These are phyloP conservation scores for Debaryomyces tyrocola DNA, from an alignment of 805 yeast species.

Conservation along the genomic window DNA sequence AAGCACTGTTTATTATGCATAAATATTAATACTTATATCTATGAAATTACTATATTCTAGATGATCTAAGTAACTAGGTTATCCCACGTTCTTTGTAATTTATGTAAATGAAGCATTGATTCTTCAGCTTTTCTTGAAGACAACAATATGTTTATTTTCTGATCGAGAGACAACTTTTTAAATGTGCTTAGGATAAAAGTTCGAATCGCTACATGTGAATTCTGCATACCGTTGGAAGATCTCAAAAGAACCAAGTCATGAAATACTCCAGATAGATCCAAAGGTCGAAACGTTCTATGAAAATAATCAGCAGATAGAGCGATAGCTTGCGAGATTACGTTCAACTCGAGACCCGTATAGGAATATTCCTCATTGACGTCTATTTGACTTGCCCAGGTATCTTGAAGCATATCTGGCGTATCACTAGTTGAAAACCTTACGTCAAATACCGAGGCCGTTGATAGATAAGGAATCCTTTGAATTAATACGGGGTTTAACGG, in stretches of 20 bases:
- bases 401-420: slow-evolving; percentile 25
- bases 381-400: slow-evolving; percentile 48
- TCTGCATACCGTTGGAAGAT: neutral
- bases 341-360: slow-evolving; percentile 37
- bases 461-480: slow-evolving; percentile 58
- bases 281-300: slow-evolving; percentile 20
- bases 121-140: slow-evolving; percentile 3
- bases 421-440: slow-evolving; percentile 32
- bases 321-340: slow-evolving; percentile 26
- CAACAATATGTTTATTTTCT: slow-evolving; percentile 12
- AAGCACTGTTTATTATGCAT: neutral
- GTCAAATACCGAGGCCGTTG: slow-evolving; percentile 47
- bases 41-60: neutral
- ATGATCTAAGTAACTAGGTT: neutral
- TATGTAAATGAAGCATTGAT: slow-evolving; percentile 8
- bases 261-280: slow-evolving; percentile 12
- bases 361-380: slow-evolving; percentile 52
- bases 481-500: slow-evolving; percentile 25
- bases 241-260: slow-evolving; percentile 2
- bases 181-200: slow-evolving; percentile 4
- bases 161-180: slow-evolving; percentile 14
- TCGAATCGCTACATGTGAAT: slow-evolving; percentile 2
- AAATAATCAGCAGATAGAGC: slow-evolving; percentile 22
- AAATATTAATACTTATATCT: neutral
- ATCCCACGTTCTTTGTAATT: slow-evolving; percentile 16